These are phyloP conservation scores for Austroboletus eburneus DNA, from an alignment of 768 basidiomycete genomes.

Conservation along the genomic window DNA sequence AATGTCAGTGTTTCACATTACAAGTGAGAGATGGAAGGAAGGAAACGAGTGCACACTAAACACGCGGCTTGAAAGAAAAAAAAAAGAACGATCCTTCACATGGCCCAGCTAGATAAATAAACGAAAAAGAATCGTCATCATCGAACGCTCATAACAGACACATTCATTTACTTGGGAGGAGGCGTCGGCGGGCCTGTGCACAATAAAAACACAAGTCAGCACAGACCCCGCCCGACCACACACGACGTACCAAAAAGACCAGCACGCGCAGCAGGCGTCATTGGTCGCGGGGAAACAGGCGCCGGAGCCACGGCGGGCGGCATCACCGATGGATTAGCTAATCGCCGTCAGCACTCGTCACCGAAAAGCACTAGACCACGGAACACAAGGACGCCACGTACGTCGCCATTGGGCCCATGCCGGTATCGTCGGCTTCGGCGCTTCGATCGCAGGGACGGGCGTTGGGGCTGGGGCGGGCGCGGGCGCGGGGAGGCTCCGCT, in stretches of 20 bases:
- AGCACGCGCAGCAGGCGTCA: slow-evolving; percentile 47
- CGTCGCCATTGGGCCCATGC: slow-evolving; percentile 87
- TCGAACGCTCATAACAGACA: too few relatives aligned
- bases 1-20: too few relatives aligned
- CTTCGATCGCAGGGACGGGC: slow-evolving; percentile 36
- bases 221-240: not conserved
- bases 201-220: slow-evolving; percentile 1
- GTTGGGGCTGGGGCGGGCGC: slow-evolving; percentile 33
- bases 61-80: too few relatives aligned
- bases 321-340: slow-evolving; percentile 63
- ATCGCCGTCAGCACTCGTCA: not conserved
- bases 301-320: slow-evolving; percentile 45
- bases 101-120: too few relatives aligned
- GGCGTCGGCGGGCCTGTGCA: slow-evolving; percentile 46
- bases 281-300: slow-evolving; percentile 30
- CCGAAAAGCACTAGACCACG: not conserved
- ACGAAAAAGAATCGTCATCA: too few relatives aligned
- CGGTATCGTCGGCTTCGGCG: slow-evolving; percentile 53
- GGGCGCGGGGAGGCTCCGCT: slow-evolving; percentile 39
- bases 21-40: too few relatives aligned
- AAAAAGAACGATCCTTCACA: too few relatives aligned
- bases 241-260: slow-evolving; percentile 60
- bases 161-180: slow-evolving; percentile 36
- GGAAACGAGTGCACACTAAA: too few relatives aligned
- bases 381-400: slow-evolving; percentile 24